phyloP scores from a whole-genome alignment of 345 rosid genomes.

The Salix dunnii region DNA sequence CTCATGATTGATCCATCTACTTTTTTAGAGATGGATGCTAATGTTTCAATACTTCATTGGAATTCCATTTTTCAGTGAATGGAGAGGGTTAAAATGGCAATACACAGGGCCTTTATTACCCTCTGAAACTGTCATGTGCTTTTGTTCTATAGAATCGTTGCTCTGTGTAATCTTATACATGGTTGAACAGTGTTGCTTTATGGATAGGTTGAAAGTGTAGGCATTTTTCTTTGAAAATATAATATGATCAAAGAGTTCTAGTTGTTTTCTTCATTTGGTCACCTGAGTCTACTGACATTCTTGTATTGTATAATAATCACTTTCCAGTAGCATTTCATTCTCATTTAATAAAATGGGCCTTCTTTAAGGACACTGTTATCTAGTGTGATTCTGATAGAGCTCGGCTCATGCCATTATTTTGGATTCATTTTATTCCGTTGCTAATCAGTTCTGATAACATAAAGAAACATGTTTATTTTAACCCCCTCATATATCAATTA shows the following conservation, averaged over 20 bases:
- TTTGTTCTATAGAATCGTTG: background rate
- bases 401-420: background rate
- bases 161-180: background rate
- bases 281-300: background rate
- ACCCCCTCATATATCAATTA: too few species aligned
- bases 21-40: background rate
- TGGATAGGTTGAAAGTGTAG: background rate
- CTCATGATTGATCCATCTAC: background rate
- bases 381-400: background rate
- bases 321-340: background rate
- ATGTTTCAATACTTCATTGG: background rate
- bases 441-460: background rate
- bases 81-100: background rate
- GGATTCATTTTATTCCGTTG: background rate
- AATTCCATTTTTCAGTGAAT: background rate
- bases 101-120: background rate
- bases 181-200: background rate
- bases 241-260: background rate
- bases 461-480: background rate
- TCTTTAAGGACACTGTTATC: background rate
- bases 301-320: background rate
- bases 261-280: background rate
- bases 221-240: background rate
- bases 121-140: background rate
- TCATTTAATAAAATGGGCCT: background rate